phyloP scores from a whole-genome alignment of 2,329 filamentous ascomycete species.

The Myriosclerotinia curreyana region DNA sequence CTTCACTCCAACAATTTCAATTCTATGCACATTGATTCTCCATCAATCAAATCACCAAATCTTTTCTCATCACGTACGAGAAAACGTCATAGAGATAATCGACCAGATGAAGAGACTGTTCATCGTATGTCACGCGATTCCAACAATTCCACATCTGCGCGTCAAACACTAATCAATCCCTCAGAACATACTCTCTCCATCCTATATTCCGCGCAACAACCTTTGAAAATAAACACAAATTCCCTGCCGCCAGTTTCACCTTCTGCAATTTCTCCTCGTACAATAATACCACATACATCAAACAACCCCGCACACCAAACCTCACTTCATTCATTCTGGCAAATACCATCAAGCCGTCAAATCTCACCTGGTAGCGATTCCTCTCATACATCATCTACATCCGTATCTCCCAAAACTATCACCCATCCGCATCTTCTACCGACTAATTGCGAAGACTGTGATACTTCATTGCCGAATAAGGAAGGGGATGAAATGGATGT shows the following conservation, averaged over 20 bases:
- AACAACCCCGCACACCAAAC: conserved; percentile 43
- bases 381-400: conserved; percentile 32
- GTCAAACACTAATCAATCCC: conserved; percentile 24
- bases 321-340: conserved; percentile 61
- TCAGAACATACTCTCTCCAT: conserved; percentile 52
- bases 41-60: conserved; percentile 39
- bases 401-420: conserved; percentile 19
- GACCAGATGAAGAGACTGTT: conserved; percentile 53
- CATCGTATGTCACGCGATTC: conserved; percentile 32
- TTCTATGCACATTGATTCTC: conserved; percentile 39
- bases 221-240: conserved; percentile 33
- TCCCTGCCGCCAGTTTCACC: conserved; percentile 23
- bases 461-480: conserved; percentile 36
- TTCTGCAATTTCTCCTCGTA: conserved; percentile 26
- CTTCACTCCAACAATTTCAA: conserved; percentile 40
- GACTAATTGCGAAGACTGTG: conserved; percentile 55
- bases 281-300: conserved; percentile 25
- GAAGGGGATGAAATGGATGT: conserved; percentile 43
- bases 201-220: conserved; percentile 55
- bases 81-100: conserved; percentile 58
- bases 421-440: conserved; percentile 32
- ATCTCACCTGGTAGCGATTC: conserved; percentile 39
- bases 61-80: conserved; percentile 56
- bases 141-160: background rate
- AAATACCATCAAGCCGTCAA: conserved; percentile 42